Percentiles rank a stretch among this genome's conserved stretches.
These are phyloP conservation scores for Fermentozyma sake DNA, from an alignment of 1,139 yeast species.

Conservation along the genomic window DNA sequence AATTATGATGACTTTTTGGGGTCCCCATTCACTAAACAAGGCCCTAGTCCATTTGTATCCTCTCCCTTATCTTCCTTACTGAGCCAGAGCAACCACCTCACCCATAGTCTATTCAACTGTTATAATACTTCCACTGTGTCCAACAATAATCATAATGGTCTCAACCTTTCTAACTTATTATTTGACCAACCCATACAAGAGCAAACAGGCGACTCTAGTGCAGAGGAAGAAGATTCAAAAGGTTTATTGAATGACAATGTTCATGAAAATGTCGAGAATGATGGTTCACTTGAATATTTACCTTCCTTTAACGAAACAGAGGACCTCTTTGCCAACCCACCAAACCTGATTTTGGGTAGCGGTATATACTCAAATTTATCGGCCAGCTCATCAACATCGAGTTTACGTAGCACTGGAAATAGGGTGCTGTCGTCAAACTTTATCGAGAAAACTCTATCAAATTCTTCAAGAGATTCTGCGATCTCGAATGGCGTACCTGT, in stretches of 20 bases:
- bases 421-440: constrained; percentile 13
- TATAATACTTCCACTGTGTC: constrained; percentile 1
- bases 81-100: constrained; percentile 10
- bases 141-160: no score
- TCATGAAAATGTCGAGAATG: no score
- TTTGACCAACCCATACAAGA: constrained; percentile 34
- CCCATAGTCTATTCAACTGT: constrained; percentile 2
- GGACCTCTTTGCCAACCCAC: constrained; percentile 19
- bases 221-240: constrained; percentile 19
- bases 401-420: constrained; percentile 21
- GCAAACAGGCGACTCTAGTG: constrained; percentile 19
- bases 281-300: constrained; percentile 2
- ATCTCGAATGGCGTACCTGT: constrained; percentile 9
- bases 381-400: constrained; percentile 34
- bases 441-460: constrained; percentile 32
- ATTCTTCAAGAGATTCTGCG: constrained; percentile 29
- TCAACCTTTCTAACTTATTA: constrained; percentile 9
- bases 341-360: constrained; percentile 13
- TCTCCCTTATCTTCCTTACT: constrained; percentile 21
- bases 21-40: constrained; percentile 29
- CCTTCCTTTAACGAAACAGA: constrained; percentile 6
- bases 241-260: constrained; percentile 3
- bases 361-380: constrained; percentile 27
- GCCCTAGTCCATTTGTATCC: constrained; percentile 17
- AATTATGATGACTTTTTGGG: constrained; percentile 31